Evolutionary conservation across 208 protist genomes (phyloP).

Genomic region (Dictyostelium gargantuum): DNA sequence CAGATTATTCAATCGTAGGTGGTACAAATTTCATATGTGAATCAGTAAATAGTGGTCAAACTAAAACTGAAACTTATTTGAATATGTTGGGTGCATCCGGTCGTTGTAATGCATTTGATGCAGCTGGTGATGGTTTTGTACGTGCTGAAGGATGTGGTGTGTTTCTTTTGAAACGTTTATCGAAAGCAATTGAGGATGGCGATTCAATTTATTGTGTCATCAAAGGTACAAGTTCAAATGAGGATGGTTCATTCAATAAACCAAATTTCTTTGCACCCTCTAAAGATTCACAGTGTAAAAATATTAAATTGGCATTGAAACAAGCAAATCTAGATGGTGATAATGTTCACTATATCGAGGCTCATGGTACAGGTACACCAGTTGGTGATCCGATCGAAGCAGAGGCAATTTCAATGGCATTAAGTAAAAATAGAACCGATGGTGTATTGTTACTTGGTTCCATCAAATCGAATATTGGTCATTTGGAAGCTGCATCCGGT

Average conservation of each 20-base stretch:
- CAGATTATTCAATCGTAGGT: not conserved
- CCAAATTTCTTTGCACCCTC: not conserved
- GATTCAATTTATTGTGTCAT: constrained; percentile 24
- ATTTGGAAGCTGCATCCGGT: no score
- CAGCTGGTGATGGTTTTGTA: constrained; percentile 87
- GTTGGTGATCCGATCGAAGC: no score
- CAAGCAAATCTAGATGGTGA: not conserved
- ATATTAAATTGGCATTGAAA: not conserved
- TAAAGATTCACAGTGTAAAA: not conserved
- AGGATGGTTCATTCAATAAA: not conserved
- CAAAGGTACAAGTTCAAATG: not conserved
- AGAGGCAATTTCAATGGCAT: no score
- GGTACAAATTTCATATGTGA: no score
- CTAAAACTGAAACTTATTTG: no score
- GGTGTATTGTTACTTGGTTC: no score
- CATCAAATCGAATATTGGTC: no score
- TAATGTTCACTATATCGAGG: constrained; percentile 79
- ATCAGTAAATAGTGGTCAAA: no score
- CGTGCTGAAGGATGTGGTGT: constrained; percentile 83
- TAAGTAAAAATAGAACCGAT: no score
- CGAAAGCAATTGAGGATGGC: constrained; percentile 17
- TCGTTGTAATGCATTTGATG: constrained; percentile 81
- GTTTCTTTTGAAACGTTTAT: constrained; percentile 76
- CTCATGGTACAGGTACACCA: constrained; percentile 83
- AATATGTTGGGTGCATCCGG: not conserved